Conservation (phyloP, 116 monocot species). For the Phalaenopsis hybrid region DNA sequence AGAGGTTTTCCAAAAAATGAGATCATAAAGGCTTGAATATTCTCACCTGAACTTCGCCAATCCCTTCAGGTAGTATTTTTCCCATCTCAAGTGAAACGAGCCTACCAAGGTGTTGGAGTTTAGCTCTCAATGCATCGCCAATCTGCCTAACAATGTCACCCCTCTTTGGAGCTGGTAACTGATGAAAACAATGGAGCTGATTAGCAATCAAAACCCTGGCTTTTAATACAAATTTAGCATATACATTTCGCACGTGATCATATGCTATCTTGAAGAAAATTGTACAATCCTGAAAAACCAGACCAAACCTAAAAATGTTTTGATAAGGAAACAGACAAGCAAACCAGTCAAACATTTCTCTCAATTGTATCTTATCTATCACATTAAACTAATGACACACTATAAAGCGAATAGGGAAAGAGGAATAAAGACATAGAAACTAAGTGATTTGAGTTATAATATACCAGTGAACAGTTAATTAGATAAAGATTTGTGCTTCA, state of each 20-base stretch:
- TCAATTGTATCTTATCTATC: neutral
- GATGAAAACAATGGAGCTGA: slow-evolving; percentile 5
- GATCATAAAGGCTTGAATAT: neutral
- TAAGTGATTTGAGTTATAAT: neutral
- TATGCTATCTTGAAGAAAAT: neutral
- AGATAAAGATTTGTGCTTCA: neutral
- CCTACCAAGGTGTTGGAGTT: slow-evolving; percentile 72
- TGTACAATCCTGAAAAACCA: neutral
- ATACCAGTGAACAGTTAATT: neutral
- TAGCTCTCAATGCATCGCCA: slow-evolving; percentile 79
- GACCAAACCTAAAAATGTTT: neutral
- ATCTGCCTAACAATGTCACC: slow-evolving; percentile 95
- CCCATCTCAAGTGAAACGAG: slow-evolving; percentile 96
- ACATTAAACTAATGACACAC: neutral
- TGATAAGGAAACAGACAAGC: neutral
- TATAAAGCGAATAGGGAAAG: neutral
- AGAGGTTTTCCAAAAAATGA: neutral
- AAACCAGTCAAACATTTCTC: neutral
- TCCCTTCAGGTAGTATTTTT: slow-evolving; percentile 92
- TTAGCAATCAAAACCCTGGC: neutral
- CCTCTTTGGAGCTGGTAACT: slow-evolving; percentile 91
- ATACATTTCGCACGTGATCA: neutral
- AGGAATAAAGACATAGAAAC: neutral
- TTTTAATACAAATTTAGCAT: neutral
- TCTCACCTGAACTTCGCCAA: slow-evolving; percentile 89